These are phyloP conservation scores for Spinacia oleracea DNA, from an alignment of 179 eudicot genomes.

Conservation along the genomic window DNA sequence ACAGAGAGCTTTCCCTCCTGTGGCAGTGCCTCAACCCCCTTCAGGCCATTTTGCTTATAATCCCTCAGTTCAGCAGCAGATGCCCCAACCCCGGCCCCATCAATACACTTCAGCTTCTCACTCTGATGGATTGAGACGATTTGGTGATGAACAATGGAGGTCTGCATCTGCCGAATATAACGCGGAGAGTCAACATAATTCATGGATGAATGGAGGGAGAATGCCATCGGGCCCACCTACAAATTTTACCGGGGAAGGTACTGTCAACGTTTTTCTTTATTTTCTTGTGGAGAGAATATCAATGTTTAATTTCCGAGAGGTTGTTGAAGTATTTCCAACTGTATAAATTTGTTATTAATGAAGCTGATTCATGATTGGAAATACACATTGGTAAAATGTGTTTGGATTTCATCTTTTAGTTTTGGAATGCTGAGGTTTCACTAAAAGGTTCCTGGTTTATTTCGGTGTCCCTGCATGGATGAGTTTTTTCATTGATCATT, in stretches of 20 bases:
- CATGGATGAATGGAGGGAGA: constrained; percentile 68
- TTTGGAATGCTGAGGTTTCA: not conserved
- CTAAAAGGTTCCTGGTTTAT: not conserved
- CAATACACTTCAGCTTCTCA: constrained; percentile 49
- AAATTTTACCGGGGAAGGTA: constrained; percentile 64
- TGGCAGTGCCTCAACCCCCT: constrained; percentile 46
- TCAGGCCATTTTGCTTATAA: constrained; percentile 50
- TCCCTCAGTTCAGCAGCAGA: constrained; percentile 57
- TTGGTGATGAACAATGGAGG: constrained; percentile 69
- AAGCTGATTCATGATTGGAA: not conserved
- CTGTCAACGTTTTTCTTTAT: not conserved
- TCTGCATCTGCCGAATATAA: constrained; percentile 53
- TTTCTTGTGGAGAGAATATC: not conserved
- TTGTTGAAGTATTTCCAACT: not conserved
- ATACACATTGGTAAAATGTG: not conserved
- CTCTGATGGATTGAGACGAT: constrained; percentile 54
- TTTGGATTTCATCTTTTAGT: not conserved
- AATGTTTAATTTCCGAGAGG: not conserved
- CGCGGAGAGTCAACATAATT: constrained; percentile 45
- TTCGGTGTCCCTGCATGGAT: not conserved
- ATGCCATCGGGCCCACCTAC: constrained; percentile 42
- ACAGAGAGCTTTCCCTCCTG: constrained; percentile 52
- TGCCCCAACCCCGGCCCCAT: constrained; percentile 53
- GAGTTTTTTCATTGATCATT: not conserved
- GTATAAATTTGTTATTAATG: not conserved